These are phyloP conservation scores for Neurospora pannonica DNA, from an alignment of 495 filamentous ascomycete genomes.

Conservation along the genomic window DNA sequence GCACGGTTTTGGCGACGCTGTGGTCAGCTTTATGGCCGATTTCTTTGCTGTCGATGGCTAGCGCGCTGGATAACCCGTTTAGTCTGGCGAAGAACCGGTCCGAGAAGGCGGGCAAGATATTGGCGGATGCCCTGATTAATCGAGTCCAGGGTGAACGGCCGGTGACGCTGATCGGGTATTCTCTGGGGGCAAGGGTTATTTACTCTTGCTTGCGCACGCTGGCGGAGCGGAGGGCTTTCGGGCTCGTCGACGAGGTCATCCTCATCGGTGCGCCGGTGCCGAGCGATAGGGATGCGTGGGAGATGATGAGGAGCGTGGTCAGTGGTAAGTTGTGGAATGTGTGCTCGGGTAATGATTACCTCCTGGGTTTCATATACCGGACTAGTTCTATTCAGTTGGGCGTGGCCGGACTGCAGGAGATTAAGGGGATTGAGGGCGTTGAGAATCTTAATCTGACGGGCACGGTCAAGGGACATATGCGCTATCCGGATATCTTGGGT, in stretches of 20 bases:
- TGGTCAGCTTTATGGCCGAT: constrained; percentile 70
- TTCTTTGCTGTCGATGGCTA: constrained; percentile 53
- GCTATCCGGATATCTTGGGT: constrained; percentile 61
- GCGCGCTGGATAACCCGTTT: constrained; percentile 78
- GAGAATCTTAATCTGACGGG: constrained; percentile 71
- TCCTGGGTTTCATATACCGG: constrained; percentile 70
- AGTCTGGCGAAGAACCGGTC: constrained; percentile 62
- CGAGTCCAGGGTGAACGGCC: constrained; percentile 77
- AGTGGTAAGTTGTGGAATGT: constrained; percentile 68
- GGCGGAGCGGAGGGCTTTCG: constrained; percentile 63
- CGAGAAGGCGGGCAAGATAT: constrained; percentile 73
- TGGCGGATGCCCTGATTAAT: constrained; percentile 79
- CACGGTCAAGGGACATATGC: constrained; percentile 60
- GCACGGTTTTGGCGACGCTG: constrained; percentile 64
- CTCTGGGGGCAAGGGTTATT: constrained; percentile 73
- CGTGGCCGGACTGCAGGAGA: constrained; percentile 62
- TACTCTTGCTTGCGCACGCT: constrained; percentile 63
- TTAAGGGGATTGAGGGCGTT: constrained; percentile 54
- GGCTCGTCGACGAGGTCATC: constrained; percentile 69
- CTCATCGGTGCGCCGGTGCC: constrained; percentile 76
- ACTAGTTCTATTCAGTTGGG: constrained; percentile 67
- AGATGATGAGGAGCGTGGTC: constrained; percentile 59
- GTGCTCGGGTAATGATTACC: constrained; percentile 66
- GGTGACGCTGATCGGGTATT: constrained; percentile 78
- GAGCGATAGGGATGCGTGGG: constrained; percentile 54